Evolutionary conservation across 2,329 filamentous ascomycete genomes (phyloP).

Genomic region (Apiospora rasikravindrae): DNA sequence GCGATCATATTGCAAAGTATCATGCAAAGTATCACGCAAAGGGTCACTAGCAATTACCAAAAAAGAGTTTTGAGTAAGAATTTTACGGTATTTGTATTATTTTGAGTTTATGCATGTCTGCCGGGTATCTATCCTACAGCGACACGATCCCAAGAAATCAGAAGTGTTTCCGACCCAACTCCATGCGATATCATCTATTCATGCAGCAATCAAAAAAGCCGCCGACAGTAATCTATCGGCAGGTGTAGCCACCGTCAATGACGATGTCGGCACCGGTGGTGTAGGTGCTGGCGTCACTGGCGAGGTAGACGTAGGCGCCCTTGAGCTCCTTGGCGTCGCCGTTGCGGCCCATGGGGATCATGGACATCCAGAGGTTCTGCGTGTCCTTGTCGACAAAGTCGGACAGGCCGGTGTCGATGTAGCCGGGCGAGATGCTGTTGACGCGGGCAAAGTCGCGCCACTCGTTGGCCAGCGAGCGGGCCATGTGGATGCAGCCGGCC

Average conservation of each 20-base stretch:
- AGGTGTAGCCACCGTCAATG: constrained; percentile 54
- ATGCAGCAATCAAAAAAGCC: constrained; percentile 2
- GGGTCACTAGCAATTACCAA: neutral
- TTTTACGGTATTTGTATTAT: constrained; percentile 11
- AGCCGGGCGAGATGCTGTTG: constrained; percentile 67
- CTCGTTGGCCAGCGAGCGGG: constrained; percentile 57
- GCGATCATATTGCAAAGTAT: neutral
- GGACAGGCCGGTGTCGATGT: constrained; percentile 52
- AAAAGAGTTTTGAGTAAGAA: neutral
- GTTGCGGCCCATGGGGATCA: constrained; percentile 54
- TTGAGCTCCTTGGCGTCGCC: constrained; percentile 70
- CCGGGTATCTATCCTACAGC: neutral
- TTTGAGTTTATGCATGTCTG: neutral
- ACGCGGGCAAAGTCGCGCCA: constrained; percentile 67
- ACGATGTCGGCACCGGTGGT: constrained; percentile 62
- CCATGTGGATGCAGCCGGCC: constrained; percentile 51
- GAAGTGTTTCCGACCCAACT: constrained; percentile 9
- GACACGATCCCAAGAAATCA: constrained; percentile 5
- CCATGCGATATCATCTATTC: constrained; percentile 12
- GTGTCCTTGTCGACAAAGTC: constrained; percentile 48
- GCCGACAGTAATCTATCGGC: constrained; percentile 32
- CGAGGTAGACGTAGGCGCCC: constrained; percentile 70
- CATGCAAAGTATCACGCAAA: too few species aligned
- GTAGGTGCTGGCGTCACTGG: constrained; percentile 69
- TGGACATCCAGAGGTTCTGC: constrained; percentile 39